These are phyloP conservation scores for Hypocrella siamensis DNA, from an alignment of 2,329 filamentous ascomycete species.

Conservation along the genomic window DNA sequence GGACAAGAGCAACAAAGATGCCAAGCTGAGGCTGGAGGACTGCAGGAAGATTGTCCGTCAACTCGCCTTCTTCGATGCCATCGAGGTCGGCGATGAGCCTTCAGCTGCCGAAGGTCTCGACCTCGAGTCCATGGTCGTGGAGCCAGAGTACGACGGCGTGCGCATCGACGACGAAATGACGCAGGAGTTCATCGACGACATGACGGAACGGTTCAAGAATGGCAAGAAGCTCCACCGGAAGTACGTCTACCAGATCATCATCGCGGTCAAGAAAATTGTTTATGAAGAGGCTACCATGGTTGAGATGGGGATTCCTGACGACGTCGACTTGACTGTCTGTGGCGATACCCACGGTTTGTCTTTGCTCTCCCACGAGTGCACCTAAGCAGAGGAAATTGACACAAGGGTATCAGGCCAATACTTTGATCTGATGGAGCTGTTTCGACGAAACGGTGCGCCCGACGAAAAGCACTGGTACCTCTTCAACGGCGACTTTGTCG, in stretches of 20 bases:
- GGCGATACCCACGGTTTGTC: constrained; percentile 83
- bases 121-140: constrained; percentile 69
- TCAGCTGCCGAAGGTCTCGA: constrained; percentile 86
- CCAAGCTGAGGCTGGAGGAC: constrained; percentile 77
- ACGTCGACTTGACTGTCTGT: constrained; percentile 76
- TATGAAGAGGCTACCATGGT: constrained; percentile 95
- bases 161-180: constrained; percentile 74
- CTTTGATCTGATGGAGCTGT: constrained; percentile 93
- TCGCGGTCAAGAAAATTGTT: constrained; percentile 78
- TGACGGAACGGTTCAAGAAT: constrained; percentile 89
- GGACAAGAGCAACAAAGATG: constrained; percentile 78
- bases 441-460: constrained; percentile 76
- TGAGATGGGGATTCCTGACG: constrained; percentile 67
- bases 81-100: constrained; percentile 82
- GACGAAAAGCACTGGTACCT: constrained; percentile 81
- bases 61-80: constrained; percentile 84
- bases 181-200: constrained; percentile 91
- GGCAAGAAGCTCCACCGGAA: constrained; percentile 93
- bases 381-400: too few relatives aligned
- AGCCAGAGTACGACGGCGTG: constrained; percentile 73
- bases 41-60: constrained; percentile 92
- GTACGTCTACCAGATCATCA: constrained; percentile 92
- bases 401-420: constrained; percentile 59
- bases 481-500: constrained; percentile 98
- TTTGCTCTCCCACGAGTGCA: too few relatives aligned